phyloP scores from a whole-genome alignment of 2,329 filamentous ascomycete genomes.

The Trichoderma sp. region DNA sequence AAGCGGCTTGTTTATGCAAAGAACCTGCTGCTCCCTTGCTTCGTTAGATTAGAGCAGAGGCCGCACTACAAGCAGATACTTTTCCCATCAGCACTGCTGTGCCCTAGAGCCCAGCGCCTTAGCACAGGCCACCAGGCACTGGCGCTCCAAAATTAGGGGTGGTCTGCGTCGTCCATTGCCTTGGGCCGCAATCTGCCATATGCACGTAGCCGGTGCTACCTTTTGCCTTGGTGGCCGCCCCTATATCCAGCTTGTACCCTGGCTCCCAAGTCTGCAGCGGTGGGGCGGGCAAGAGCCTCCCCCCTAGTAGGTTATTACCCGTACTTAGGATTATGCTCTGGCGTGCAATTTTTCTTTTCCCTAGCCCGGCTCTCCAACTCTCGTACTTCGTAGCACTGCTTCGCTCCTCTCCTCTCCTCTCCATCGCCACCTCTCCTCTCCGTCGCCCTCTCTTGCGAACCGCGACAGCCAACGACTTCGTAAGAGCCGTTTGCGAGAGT shows the following conservation, averaged over 20 bases:
- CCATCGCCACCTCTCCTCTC: conserved; percentile 28
- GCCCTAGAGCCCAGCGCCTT: not conserved
- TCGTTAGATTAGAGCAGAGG: not conserved
- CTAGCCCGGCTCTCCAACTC: conserved; percentile 25
- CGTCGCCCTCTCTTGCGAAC: conserved; percentile 11
- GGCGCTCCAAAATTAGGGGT: conserved; percentile 22
- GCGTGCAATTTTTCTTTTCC: conserved; percentile 29
- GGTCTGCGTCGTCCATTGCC: conserved; percentile 3
- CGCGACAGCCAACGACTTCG: conserved; percentile 7
- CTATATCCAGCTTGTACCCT: conserved; percentile 20
- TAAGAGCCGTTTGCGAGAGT: conserved; percentile 26
- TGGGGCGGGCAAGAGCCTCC: conserved; percentile 18
- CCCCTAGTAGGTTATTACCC: conserved; percentile 28
- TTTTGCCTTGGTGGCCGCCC: conserved; percentile 12
- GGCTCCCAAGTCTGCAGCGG: not conserved
- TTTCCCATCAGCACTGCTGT: not conserved
- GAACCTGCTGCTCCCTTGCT: not conserved
- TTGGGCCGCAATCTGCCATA: conserved; percentile 23
- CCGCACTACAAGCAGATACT: not conserved
- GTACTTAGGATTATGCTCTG: conserved; percentile 16
- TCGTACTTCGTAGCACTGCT: conserved; percentile 16
- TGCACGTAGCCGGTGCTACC: conserved; percentile 25
- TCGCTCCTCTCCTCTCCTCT: conserved; percentile 30
- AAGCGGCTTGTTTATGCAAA: not conserved
- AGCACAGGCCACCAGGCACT: not conserved